A percentile compares a stretch with the other conserved stretches of the same genome.
phyloP scores from a whole-genome alignment of 371 early-diverging fungal genomes.

The Lichtheimia corymbifera region DNA sequence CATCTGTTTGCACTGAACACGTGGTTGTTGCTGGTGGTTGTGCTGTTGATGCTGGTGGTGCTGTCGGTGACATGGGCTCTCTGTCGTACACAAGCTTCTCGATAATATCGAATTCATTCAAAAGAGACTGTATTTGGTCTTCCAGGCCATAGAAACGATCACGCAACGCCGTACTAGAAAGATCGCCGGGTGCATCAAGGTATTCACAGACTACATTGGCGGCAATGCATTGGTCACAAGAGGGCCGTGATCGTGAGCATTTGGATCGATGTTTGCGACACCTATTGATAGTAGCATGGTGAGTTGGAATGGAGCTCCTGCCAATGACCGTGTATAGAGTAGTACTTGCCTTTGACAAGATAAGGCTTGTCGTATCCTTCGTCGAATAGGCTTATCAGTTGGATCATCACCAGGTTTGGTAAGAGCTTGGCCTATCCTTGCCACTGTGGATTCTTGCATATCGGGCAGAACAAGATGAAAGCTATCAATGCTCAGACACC shows the following conservation, averaged over 20 bases:
- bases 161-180: slow-evolving; percentile 49
- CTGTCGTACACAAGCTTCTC: slow-evolving; percentile 31
- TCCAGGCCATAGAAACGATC: slow-evolving; percentile 46
- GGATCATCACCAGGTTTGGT: background rate
- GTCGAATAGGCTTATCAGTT: slow-evolving; percentile 23
- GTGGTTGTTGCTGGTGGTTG: background rate
- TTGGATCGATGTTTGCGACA: slow-evolving; percentile 50
- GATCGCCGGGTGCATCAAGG: slow-evolving; percentile 47
- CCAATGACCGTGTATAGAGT: background rate
- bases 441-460: too few species aligned
- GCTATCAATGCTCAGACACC: too few species aligned
- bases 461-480: too few species aligned
- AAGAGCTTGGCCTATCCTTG: too few species aligned
- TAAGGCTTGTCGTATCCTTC: slow-evolving; percentile 44
- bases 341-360: slow-evolving; percentile 46
- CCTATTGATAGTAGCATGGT: slow-evolving; percentile 13
- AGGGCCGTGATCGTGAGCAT: slow-evolving; percentile 45
- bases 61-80: background rate
- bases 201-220: slow-evolving; percentile 38
- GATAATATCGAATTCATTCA: slow-evolving; percentile 38
- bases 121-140: slow-evolving; percentile 41
- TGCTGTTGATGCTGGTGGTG: background rate
- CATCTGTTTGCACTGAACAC: slow-evolving; percentile 5
- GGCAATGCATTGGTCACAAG: slow-evolving; percentile 39
- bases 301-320: background rate